Evolutionary conservation across 2,329 filamentous ascomycete species (phyloP).

Genomic region (Colletotrichum navitas): DNA sequence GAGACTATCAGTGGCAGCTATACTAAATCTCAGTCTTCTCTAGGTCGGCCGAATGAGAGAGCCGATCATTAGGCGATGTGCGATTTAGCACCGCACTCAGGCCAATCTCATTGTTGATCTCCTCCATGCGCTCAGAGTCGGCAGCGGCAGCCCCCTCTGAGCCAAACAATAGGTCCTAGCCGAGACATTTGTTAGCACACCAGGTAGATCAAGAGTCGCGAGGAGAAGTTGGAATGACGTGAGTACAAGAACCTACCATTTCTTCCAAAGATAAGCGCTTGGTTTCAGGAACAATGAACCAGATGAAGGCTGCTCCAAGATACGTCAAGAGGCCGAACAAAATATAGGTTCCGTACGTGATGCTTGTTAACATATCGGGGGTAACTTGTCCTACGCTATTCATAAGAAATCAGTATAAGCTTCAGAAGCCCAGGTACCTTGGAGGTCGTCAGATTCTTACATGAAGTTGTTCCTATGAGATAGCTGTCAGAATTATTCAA

Average conservation of each 20-base stretch:
- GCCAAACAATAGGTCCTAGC: slow-evolving; percentile 74
- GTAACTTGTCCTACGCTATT: slow-evolving; percentile 73
- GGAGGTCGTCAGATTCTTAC: background rate
- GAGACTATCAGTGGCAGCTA: background rate
- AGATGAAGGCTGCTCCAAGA: slow-evolving; percentile 71
- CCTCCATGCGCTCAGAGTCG: slow-evolving; percentile 78
- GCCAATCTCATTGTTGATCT: slow-evolving; percentile 79
- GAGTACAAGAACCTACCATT: slow-evolving; percentile 58
- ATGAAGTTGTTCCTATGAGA: slow-evolving; percentile 66
- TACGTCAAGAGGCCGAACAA: slow-evolving; percentile 76
- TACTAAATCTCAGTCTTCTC: slow-evolving; percentile 26
- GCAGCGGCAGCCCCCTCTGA: slow-evolving; percentile 74
- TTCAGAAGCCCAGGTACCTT: no score
- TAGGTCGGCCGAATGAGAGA: slow-evolving; percentile 9
- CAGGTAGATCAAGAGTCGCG: no score
- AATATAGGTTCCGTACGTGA: slow-evolving; percentile 79
- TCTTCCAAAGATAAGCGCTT: slow-evolving; percentile 74
- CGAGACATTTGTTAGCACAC: background rate
- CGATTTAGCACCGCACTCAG: slow-evolving; percentile 53
- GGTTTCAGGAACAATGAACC: slow-evolving; percentile 74
- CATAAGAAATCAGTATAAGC: background rate
- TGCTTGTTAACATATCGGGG: slow-evolving; percentile 73
- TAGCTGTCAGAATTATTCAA: background rate
- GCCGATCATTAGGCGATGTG: background rate
- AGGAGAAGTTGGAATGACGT: no score